phyloP scores from a whole-genome alignment of 805 yeast genomes.

The Metschnikowia kofuensis region DNA sequence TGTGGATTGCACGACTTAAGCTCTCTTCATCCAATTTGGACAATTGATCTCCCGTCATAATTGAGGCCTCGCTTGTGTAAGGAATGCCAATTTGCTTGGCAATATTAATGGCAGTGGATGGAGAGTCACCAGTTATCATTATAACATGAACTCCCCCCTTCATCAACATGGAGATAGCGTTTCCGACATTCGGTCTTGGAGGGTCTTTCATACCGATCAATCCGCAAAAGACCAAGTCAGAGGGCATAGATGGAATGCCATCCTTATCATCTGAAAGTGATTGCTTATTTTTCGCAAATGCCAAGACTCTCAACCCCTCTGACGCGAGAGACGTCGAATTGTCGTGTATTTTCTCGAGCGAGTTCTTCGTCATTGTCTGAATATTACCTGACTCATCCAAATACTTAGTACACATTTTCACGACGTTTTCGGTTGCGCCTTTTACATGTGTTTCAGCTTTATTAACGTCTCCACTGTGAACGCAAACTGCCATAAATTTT shows the following conservation, averaged over 20 bases:
- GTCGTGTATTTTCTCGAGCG: slow-evolving; percentile 45
- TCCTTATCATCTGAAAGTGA: slow-evolving; percentile 29
- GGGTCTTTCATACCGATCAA: slow-evolving; percentile 97
- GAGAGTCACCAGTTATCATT: slow-evolving; percentile 96
- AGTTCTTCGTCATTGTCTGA: slow-evolving; percentile 54
- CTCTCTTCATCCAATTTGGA: slow-evolving; percentile 72
- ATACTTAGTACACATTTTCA: slow-evolving; percentile 59
- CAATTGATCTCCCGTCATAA: slow-evolving; percentile 80
- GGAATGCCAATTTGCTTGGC: slow-evolving; percentile 92
- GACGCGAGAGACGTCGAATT: slow-evolving; percentile 67
- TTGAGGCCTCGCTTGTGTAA: slow-evolving; percentile 58
- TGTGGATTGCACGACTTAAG: slow-evolving; percentile 70
- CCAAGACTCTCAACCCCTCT: slow-evolving; percentile 84
- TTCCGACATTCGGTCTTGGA: slow-evolving; percentile 83
- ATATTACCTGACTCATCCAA: slow-evolving; percentile 56
- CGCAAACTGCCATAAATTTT: slow-evolving; percentile 86
- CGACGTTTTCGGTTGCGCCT: slow-evolving; percentile 84
- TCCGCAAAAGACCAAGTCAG: slow-evolving; percentile 74
- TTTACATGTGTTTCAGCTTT: slow-evolving; percentile 67
- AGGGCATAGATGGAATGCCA: slow-evolving; percentile 39
- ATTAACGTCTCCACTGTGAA: slow-evolving; percentile 55
- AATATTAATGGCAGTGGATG: slow-evolving; percentile 79
- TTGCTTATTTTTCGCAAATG: slow-evolving; percentile 59
- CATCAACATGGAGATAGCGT: slow-evolving; percentile 70
- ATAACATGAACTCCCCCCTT: slow-evolving; percentile 96